phyloP scores from a whole-genome alignment of 192 early-diverging fungal species.

The Entomortierella chlamydospora region DNA sequence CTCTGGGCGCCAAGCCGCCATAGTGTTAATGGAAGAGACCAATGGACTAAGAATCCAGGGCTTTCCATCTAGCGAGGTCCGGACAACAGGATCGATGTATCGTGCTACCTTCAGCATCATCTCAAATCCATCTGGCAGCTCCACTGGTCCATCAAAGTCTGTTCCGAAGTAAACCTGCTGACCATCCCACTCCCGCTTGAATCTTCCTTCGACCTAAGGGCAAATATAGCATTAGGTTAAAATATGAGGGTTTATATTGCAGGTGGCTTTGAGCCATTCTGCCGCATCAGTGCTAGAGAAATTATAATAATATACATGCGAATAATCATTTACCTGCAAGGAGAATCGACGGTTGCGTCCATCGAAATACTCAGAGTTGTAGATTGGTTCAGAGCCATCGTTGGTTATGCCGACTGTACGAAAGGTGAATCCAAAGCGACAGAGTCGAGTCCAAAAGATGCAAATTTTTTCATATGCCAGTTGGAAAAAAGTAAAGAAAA shows the following conservation, averaged over 20 bases:
- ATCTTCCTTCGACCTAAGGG: conserved; percentile 41
- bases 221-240: too few relatives aligned
- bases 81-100: conserved; percentile 51
- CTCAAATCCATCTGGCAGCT: conserved; percentile 47
- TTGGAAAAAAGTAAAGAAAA: too few relatives aligned
- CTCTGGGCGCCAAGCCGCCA: conserved; percentile 42
- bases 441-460: too few relatives aligned
- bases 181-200: conserved; percentile 47
- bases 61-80: conserved; percentile 31
- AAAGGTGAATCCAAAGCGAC: too few relatives aligned
- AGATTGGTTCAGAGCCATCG: conserved; percentile 45
- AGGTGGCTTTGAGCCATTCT: neutral
- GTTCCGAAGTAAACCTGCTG: conserved; percentile 50
- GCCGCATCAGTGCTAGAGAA: neutral
- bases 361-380: conserved; percentile 50
- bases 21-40: conserved; percentile 53
- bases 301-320: too few relatives aligned
- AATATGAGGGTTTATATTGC: too few relatives aligned
- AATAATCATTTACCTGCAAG: conserved; percentile 32
- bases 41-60: conserved; percentile 52
- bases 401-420: conserved; percentile 44
- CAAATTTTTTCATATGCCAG: too few relatives aligned
- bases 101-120: conserved; percentile 45
- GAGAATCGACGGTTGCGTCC: conserved; percentile 51
- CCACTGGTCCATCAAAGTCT: conserved; percentile 42